A percentile compares a stretch with the other conserved stretches of the same genome.
These are phyloP conservation scores for Cystobasidium onofrii DNA, from an alignment of 768 basidiomycete species.

Conservation along the genomic window DNA sequence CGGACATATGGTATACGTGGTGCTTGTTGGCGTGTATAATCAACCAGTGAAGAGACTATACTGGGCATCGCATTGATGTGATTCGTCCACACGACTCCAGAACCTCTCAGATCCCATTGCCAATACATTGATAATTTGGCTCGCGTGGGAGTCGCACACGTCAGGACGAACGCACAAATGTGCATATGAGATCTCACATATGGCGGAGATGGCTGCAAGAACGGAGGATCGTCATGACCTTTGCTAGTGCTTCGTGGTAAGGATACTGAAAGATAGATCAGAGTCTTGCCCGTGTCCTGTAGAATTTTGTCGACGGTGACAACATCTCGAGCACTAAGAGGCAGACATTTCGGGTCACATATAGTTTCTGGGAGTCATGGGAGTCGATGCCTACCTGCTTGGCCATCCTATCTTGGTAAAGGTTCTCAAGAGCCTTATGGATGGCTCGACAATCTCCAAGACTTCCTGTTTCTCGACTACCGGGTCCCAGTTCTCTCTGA, in stretches of 20 bases:
- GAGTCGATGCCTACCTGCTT: conserved; percentile 5
- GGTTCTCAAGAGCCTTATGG: not conserved
- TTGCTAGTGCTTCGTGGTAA: conserved; percentile 18
- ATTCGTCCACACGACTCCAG: not conserved
- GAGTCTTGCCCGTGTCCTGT: conserved; percentile 11
- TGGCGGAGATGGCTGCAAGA: conserved; percentile 40
- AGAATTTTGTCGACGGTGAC: conserved; percentile 18
- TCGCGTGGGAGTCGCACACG: not conserved
- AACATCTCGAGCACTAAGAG: conserved; percentile 19
- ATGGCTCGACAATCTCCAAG: conserved; percentile 23
- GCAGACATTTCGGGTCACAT: not conserved
- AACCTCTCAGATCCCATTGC: conserved; percentile 35
- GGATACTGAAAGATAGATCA: conserved; percentile 24
- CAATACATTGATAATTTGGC: conserved; percentile 36
- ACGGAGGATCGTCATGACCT: conserved; percentile 39
- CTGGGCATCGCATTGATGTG: conserved; percentile 2
- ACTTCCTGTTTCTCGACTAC: conserved; percentile 20
- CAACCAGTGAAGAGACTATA: not conserved
- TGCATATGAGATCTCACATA: conserved; percentile 40
- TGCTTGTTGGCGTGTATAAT: not conserved
- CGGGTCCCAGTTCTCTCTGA: conserved; percentile 3
- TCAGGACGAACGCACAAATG: conserved; percentile 37
- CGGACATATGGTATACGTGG: not conserved
- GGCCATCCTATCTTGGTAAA: conserved; percentile 26
- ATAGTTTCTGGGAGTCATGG: not conserved